Conservation (phyloP, 768 basidiomycete genomes). For the Kwoniella botswanensis region DNA sequence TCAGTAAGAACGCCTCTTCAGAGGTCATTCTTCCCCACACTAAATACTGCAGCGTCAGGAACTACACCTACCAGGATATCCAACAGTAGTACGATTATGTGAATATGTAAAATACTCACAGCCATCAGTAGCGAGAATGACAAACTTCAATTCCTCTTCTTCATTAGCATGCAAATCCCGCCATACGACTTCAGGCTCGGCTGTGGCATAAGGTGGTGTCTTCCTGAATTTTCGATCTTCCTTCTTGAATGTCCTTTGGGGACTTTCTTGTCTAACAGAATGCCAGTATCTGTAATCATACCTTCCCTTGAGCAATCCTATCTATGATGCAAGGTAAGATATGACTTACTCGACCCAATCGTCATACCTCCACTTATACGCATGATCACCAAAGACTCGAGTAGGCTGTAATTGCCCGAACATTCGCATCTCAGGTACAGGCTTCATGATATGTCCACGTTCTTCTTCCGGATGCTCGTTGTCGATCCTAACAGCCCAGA, state of each 20-base stretch:
- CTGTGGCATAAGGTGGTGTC: constrained; percentile 39
- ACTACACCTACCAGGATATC: no score
- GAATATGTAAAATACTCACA: constrained; percentile 26
- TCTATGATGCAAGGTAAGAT: no score
- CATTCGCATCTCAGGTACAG: constrained; percentile 16
- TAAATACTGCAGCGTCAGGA: no score
- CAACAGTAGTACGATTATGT: no score
- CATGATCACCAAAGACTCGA: constrained; percentile 39
- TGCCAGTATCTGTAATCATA: no score
- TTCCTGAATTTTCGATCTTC: background rate
- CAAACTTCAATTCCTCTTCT: constrained; percentile 40
- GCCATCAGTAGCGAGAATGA: constrained; percentile 43
- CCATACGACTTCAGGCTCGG: constrained; percentile 35
- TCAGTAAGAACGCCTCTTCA: no score
- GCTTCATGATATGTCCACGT: constrained; percentile 23
- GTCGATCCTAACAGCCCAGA: constrained; percentile 18
- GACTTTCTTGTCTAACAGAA: background rate
- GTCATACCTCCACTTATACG: constrained; percentile 27
- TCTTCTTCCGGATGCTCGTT: constrained; percentile 37
- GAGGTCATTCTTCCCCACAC: no score
- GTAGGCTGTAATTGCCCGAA: constrained; percentile 30
- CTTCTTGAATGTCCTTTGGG: background rate
- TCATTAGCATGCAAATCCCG: constrained; percentile 19
- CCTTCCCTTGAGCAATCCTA: no score
- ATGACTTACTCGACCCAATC: constrained; percentile 1